phyloP scores from a whole-genome alignment of 2,329 filamentous ascomycete species.

The Fusarium pininemorale region DNA sequence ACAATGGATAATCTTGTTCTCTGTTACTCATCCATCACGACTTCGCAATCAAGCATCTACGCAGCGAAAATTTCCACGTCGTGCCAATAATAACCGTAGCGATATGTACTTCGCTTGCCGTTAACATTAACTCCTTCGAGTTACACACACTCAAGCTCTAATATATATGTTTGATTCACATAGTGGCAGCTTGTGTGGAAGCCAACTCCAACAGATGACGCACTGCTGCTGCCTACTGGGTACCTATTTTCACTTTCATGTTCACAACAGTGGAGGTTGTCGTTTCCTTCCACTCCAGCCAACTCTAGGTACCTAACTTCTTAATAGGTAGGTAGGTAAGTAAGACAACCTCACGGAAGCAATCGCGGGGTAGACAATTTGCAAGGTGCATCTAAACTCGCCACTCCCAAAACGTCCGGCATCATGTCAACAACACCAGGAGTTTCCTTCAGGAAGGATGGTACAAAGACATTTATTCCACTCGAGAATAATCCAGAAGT shows the following conservation, averaged over 20 bases:
- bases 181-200: neutral
- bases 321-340: neutral
- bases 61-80: neutral
- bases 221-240: constrained; percentile 20
- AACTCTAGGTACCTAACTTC: neutral
- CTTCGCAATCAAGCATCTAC: neutral
- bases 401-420: neutral
- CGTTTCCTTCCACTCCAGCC: neutral
- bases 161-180: neutral
- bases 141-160: too few species aligned
- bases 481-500: constrained; percentile 76
- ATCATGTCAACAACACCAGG: constrained; percentile 26
- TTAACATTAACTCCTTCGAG: neutral
- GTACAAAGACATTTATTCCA: constrained; percentile 51
- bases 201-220: constrained; percentile 15
- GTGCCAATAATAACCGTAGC: neutral
- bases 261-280: neutral
- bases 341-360: neutral
- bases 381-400: neutral
- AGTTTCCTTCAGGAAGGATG: constrained; percentile 23
- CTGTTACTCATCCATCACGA: neutral
- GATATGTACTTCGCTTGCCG: neutral
- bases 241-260: neutral
- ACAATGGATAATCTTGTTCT: neutral
- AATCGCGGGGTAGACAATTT: constrained; percentile 7